These are phyloP conservation scores for Camellia lanceoleosa DNA, from an alignment of 148 eudicot species.

Conservation along the genomic window DNA sequence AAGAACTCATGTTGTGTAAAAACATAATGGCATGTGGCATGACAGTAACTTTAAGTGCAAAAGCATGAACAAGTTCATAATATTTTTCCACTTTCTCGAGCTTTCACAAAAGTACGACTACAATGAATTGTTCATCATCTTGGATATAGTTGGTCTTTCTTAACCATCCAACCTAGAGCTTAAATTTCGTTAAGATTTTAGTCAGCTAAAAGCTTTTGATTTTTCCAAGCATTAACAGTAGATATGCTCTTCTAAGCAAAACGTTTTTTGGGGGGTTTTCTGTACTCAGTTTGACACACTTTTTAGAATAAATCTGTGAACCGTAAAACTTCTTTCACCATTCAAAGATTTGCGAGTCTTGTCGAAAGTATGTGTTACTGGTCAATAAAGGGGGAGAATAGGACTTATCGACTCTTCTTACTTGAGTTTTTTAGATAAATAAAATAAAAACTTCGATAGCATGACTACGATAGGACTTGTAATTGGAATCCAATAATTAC, in stretches of 20 bases:
- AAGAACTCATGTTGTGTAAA: not conserved
- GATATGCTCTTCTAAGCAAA: not conserved
- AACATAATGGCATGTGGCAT: not conserved
- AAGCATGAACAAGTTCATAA: not conserved
- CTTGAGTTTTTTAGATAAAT: too few species aligned
- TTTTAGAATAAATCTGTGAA: not conserved
- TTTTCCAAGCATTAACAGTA: not conserved
- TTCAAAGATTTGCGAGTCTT: not conserved
- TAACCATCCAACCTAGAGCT: conserved; percentile 4
- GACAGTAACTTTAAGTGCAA: not conserved
- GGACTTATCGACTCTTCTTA: too few species aligned
- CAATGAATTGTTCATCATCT: not conserved
- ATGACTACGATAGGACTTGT: not conserved
- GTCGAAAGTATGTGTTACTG: too few species aligned
- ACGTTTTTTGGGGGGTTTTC: not conserved
- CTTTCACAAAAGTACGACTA: not conserved
- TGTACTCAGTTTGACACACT: not conserved
- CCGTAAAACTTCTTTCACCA: too few species aligned
- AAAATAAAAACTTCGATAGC: not conserved
- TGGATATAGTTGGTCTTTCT: not conserved
- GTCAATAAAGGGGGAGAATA: too few species aligned
- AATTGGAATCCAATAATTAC: not conserved
- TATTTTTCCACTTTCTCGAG: not conserved
- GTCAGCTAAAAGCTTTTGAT: too few species aligned
- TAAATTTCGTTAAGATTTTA: not conserved